Base-by-base conservation (phyloP, 148 eudicot genomes). In the Arctostaphylos glauca region DNA sequence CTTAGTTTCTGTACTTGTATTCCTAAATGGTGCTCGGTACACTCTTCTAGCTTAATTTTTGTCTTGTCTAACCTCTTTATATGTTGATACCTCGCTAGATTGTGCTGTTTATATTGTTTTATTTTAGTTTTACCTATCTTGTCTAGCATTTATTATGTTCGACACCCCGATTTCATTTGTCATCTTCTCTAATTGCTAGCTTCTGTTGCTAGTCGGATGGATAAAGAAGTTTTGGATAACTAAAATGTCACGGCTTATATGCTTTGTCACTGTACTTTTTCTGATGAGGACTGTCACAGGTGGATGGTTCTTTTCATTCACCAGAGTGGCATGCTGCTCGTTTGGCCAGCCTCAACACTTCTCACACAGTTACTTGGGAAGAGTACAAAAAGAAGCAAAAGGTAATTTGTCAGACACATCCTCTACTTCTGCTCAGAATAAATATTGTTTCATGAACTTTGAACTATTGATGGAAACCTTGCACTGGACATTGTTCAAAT, bases 291-390 rank as follows among this genome's bases (percentile, higher is more conserved):
- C 86, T 75, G 85, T 91, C 95, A 84, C 99, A 96, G 99, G 97
- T 94, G 97, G 99, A 96, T 94, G 97, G 99, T 93, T 96, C 99
- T 85, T 96, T 96, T 94, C 99, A 96, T 96, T 92, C 99, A 91
- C 99, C 99, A 96, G 98, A 94, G 87, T 96, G 99, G 99, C 99
- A 96, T 94, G 98, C 97, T 86, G 99, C 99, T 88, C 99, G 98
- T 85, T 92, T 96, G 98, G 97, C 97, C 74, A 96, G 92, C 89
- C 93, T 96, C 72, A 96, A 92, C 81, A 96, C 97, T 48, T 93
- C 99, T 46, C 99, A 94, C 89, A 96, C 99, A 71, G 88, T 96
- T 82, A 96, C 98, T 31, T 96, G 99, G 99, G 99, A 96, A 88
- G 99, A 96, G 89, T 96, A 74, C 84, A 96, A 94, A 74, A 92